Base-by-base conservation (phyloP, 768 basidiomycete genomes). In the Collybia mongolica region DNA sequence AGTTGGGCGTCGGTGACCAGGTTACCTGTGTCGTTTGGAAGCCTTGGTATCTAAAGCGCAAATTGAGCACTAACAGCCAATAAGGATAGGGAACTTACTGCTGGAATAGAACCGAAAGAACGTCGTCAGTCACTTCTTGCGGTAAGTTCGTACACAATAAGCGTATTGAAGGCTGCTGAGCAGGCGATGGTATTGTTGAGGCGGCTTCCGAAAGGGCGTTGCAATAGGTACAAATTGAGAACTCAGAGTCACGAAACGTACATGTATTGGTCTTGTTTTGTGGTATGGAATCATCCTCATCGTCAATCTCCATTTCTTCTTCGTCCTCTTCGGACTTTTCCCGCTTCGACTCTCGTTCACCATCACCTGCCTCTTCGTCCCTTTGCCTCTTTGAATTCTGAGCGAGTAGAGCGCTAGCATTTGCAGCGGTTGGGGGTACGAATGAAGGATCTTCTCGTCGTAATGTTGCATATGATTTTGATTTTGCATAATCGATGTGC, bases 301-400 rank as follows among this genome's bases (percentile, higher is more conserved):
- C 92, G 53, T 94, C 93, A 61, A 93, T 91, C 71, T 96, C 93
- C 87, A 95, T 95, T 72, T 93, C 91, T 63, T 88, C 88, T 48
- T 84, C 93, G 54, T 90, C 89, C 56, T 83, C 82, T 46, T 79
- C 84, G 39, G 75, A 71, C 65, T 83, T 90, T 60, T 84, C 82
- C 54, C 84, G 81, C 72, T 95, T 96, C 22, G 76, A 57, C 39
- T 73, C 74, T 44, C 79, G 78, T 46, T 75, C 82, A 46, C 71
- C 76, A 39, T 80, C 80, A 20, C 71, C 73, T 36, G 68, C 63
- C 40, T 80, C 82, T 17, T 80, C 85, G 38, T 89, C 89, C 60
- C 90, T 75, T 62, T 65, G 79, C 57, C 84, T 77, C 72, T 88
- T 93, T 68, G 80, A 72, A 39, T 77, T 76, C 56, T 77, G 74